phyloP scores from a whole-genome alignment of 306 rosid genomes.

The Fragaria iinumae region DNA sequence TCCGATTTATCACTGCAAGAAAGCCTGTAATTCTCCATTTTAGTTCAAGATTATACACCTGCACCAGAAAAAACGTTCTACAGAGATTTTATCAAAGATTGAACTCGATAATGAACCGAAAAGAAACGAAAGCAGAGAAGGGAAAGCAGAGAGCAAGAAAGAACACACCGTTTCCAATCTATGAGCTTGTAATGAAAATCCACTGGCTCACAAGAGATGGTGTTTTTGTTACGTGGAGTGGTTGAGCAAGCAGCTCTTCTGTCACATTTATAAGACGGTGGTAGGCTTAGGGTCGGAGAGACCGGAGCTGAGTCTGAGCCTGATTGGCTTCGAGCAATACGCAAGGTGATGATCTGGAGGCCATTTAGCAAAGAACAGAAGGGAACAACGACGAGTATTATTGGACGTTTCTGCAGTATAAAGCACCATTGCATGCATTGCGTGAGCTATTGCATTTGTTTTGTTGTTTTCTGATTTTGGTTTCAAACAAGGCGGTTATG shows the following conservation, averaged over 20 bases:
- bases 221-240: neutral
- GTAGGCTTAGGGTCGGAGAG: neutral
- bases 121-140: neutral
- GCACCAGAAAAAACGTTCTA: neutral
- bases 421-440: neutral
- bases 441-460: neutral
- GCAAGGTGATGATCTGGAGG: neutral
- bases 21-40: neutral
- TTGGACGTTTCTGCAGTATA: neutral
- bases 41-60: neutral
- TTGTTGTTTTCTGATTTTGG: too few species aligned
- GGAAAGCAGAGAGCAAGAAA: neutral
- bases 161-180: neutral
- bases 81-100: neutral
- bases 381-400: neutral
- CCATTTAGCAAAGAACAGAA: neutral
- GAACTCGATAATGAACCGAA: neutral
- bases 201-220: neutral
- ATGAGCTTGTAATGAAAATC: neutral
- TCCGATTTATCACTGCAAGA: neutral
- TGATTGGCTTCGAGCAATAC: neutral
- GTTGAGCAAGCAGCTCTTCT: neutral
- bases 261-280: neutral
- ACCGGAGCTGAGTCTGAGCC: neutral
- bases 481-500: too few species aligned